Evolutionary conservation across 345 rosid species (phyloP).

Genomic region (Salix purpurea): DNA sequence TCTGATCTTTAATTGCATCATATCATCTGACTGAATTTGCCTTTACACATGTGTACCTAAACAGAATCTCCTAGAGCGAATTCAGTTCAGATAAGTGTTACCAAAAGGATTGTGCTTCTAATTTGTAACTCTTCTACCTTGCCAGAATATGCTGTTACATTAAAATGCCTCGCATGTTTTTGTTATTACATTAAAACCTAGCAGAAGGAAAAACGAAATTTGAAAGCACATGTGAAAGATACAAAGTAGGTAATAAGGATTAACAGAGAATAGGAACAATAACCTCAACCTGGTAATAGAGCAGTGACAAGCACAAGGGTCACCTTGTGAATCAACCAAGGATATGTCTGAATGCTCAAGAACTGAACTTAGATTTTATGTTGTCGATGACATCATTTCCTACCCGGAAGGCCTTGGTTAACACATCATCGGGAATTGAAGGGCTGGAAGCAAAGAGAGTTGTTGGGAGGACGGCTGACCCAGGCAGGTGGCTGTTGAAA

Average conservation of each 20-base stretch:
- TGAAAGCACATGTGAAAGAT: not conserved
- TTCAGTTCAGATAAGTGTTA: not conserved
- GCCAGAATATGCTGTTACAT: not conserved
- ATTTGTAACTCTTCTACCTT: not conserved
- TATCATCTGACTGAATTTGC: slow-evolving; percentile 9
- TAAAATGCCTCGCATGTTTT: not conserved
- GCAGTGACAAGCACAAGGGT: not conserved
- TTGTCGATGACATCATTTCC: slow-evolving; percentile 33
- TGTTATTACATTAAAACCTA: not conserved
- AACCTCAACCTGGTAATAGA: not conserved
- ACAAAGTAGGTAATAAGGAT: not conserved
- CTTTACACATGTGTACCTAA: not conserved
- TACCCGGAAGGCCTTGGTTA: slow-evolving; percentile 52
- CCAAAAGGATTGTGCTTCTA: not conserved
- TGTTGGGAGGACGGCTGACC: slow-evolving; percentile 29
- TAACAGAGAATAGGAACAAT: too few relatives aligned
- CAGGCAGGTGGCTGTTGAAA: slow-evolving; percentile 75
- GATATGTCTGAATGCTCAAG: not conserved
- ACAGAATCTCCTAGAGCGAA: slow-evolving; percentile 7
- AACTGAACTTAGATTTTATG: slow-evolving; percentile 50
- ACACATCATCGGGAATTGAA: slow-evolving; percentile 50
- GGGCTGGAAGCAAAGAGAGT: slow-evolving; percentile 52
- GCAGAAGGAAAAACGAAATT: not conserved
- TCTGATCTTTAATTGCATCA: slow-evolving; percentile 17
- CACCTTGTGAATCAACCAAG: not conserved